Evolutionary conservation across 2,329 filamentous ascomycete species (phyloP), one percentile per base, ranked within the genome.

Genomic region (Endothia cerciana): DNA sequence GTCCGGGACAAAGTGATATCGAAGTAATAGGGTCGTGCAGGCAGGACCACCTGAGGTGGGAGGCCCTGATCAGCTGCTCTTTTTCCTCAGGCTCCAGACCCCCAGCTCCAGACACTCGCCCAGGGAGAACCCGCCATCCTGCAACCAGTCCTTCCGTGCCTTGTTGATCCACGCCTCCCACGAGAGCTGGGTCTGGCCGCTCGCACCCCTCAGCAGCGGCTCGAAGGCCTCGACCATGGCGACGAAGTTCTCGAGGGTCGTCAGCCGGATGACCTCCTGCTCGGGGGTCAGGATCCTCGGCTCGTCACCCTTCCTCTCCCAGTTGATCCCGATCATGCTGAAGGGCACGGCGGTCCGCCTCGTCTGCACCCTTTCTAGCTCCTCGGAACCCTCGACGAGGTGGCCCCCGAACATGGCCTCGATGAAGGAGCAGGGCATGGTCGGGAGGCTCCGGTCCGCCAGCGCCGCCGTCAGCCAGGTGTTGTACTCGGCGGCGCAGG

Each of bases 151-250:
- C 17, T 80, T 76, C 77, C 85, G 88, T 82, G 89, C 84, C 65
- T 80, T 82, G 17, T 83, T 80, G 82, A 86, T 89, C 87, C 87
- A 89, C 43, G 83, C 77, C 73, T 87, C 84, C 87, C 87, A 90
- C 72, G 89, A 87, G 68, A 88, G 85, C 64, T 83, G 79, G 66
- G 83, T 84, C 77, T 88, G 88, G 5, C 82, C 85, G 66, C 86
- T 89, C 57, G 83, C 83, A 68, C 88, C 83, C 72, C 85, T 85
- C 61, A 89, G 78, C 66, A 88, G 76, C 19, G 86, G 86, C 72
- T 90, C 87, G 73, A 90, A 77, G 64, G 85, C 85, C 72, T 89
- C 86, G 65, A 89, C 71, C 51, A 74, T 61, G 49, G 69, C 69
- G 15, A 70, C 69, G 36, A 74, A 72, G 8, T 65, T 70, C 51